These are phyloP conservation scores for Aspergillus steynii DNA, from an alignment of 495 filamentous ascomycete species.

Conservation along the genomic window DNA sequence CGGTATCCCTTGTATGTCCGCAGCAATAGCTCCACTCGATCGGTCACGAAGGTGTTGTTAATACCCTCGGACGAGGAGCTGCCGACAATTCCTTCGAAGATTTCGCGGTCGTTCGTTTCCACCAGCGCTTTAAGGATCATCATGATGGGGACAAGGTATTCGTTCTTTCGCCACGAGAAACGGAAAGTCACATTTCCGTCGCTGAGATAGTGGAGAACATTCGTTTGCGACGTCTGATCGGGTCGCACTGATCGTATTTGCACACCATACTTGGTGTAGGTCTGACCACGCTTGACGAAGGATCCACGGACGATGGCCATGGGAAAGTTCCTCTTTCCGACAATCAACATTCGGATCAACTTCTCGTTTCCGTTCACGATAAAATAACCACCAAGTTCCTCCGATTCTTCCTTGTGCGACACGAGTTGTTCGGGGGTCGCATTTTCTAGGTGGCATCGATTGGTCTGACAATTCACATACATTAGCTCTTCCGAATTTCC, in stretches of 20 bases:
- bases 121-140: conserved; percentile 95
- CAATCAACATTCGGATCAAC: conserved; percentile 86
- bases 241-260: conserved; percentile 89
- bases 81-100: conserved; percentile 87
- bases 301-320: conserved; percentile 90
- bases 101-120: conserved; percentile 94
- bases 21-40: conserved; percentile 87
- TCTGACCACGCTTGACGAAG: conserved; percentile 77
- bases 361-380: conserved; percentile 74
- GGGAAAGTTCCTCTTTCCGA: conserved; percentile 87
- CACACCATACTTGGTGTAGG: conserved; percentile 87
- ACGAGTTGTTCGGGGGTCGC: conserved; percentile 81
- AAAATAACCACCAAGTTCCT: conserved; percentile 92
- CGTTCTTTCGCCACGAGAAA: conserved; percentile 97
- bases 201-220: conserved; percentile 90
- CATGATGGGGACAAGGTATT: conserved; percentile 89
- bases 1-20: conserved; percentile 90
- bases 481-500: neutral
- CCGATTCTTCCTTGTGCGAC: conserved; percentile 83
- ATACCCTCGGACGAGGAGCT: conserved; percentile 68
- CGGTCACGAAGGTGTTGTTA: conserved; percentile 89
- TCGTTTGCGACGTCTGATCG: conserved; percentile 96
- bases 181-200: conserved; percentile 96
- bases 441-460: conserved; percentile 84
- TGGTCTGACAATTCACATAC: conserved; percentile 54